phyloP scores from a whole-genome alignment of 140 eudicot genomes.

The Bidens hawaiensis region DNA sequence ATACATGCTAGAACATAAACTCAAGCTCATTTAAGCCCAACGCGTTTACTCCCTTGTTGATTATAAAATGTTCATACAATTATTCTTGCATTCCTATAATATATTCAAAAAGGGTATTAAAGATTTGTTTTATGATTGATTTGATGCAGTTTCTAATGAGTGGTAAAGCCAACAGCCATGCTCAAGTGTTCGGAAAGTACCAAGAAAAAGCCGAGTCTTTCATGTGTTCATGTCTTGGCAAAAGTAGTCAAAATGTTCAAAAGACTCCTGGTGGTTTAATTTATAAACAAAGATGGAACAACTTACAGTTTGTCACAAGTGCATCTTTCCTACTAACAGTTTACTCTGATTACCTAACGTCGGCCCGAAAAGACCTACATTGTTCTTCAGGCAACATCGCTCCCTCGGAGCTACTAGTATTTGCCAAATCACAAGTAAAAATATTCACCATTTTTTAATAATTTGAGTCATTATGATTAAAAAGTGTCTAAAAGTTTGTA shows the following conservation, averaged over 20 bases:
- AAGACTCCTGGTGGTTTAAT: conserved; percentile 94
- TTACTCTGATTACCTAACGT: conserved; percentile 86
- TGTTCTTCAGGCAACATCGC: conserved; percentile 61
- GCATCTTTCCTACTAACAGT: conserved; percentile 83
- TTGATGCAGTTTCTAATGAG: conserved; percentile 71
- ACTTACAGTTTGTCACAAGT: conserved; percentile 91
- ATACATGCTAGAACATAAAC: background rate
- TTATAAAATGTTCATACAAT: background rate
- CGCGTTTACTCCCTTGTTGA: background rate
- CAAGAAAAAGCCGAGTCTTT: conserved; percentile 82
- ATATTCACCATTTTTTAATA: no score
- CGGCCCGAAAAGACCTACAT: conserved; percentile 64
- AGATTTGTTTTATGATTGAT: background rate
- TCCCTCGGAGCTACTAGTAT: conserved; percentile 19
- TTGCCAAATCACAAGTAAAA: no score
- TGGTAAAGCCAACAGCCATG: conserved; percentile 61
- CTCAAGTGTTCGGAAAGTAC: conserved; percentile 62
- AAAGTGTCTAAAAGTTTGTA: background rate
- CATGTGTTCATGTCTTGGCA: conserved; percentile 92
- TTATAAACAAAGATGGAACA: conserved; percentile 92
- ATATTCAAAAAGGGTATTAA: background rate
- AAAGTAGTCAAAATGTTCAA: conserved; percentile 69
- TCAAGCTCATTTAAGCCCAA: background rate
- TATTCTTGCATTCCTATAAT: background rate
- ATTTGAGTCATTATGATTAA: background rate